Conservation (phyloP, 1,139 yeast species). For the Pichiaceae sp. region DNA sequence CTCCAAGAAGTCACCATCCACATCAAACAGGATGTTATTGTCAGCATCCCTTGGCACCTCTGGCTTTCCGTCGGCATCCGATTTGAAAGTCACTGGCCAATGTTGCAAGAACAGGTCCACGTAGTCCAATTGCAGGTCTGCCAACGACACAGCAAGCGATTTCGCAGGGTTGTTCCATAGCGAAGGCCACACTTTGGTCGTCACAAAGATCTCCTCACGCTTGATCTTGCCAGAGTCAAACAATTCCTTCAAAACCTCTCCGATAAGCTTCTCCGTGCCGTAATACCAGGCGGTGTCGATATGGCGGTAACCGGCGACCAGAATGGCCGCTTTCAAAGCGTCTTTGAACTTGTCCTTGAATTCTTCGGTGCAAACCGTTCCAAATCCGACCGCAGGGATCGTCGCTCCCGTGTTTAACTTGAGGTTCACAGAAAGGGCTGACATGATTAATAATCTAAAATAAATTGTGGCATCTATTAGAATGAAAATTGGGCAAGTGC, state of each 20-base stretch:
- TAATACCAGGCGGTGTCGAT: slow-evolving; percentile 72
- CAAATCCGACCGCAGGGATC: slow-evolving; percentile 68
- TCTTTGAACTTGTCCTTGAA: slow-evolving; percentile 48
- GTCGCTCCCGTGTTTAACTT: slow-evolving; percentile 44
- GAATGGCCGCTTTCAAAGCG: slow-evolving; percentile 52
- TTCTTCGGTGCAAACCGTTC: slow-evolving; percentile 62
- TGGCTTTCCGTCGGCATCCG: slow-evolving; percentile 14
- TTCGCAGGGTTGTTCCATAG: slow-evolving; percentile 17
- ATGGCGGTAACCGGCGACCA: slow-evolving; percentile 65
- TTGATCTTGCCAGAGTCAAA: slow-evolving; percentile 37
- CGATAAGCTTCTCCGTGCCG: slow-evolving; percentile 60
- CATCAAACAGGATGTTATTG: slow-evolving; percentile 10
- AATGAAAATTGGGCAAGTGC: not conserved
- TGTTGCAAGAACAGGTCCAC: slow-evolving; percentile 41
- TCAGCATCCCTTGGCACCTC: slow-evolving; percentile 11
- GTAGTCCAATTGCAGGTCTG: slow-evolving; percentile 34
- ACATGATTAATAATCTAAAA: slow-evolving; percentile 1
- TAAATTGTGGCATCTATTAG: slow-evolving; percentile 8
- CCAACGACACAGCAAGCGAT: slow-evolving; percentile 22
- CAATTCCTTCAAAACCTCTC: slow-evolving; percentile 54
- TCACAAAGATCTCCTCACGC: slow-evolving; percentile 62
- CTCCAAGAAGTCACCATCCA: slow-evolving; percentile 31
- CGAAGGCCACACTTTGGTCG: slow-evolving; percentile 65
- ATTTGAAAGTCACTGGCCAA: slow-evolving; percentile 34
- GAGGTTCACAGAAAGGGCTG: slow-evolving; percentile 4